These are phyloP conservation scores for Aspergillus quadricinctus DNA, from an alignment of 2,329 filamentous ascomycete genomes.

Conservation along the genomic window DNA sequence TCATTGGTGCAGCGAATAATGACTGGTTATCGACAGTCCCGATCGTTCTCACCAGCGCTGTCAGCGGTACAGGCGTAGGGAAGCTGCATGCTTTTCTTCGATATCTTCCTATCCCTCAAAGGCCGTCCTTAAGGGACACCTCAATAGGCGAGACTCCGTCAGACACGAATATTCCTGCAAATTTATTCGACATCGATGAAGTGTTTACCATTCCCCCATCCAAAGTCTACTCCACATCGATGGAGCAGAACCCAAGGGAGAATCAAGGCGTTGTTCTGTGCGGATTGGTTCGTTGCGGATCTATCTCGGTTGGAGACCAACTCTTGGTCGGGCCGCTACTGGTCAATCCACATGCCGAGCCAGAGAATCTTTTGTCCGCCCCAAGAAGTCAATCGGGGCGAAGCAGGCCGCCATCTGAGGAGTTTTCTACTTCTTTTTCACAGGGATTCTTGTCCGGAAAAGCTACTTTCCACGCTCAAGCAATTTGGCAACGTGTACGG, in stretches of 20 bases:
- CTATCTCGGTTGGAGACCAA: slow-evolving; percentile 70
- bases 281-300: slow-evolving; percentile 76
- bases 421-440: slow-evolving; percentile 31
- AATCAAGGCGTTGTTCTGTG: slow-evolving; percentile 70
- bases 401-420: slow-evolving; percentile 31
- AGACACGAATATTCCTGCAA: slow-evolving; percentile 49
- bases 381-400: slow-evolving; percentile 16
- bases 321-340: slow-evolving; percentile 74
- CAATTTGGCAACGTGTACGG: slow-evolving; percentile 76
- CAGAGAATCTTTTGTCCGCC: slow-evolving; percentile 34
- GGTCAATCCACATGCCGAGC: slow-evolving; percentile 46
- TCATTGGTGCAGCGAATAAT: slow-evolving; percentile 43
- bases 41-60: slow-evolving; percentile 80
- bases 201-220: slow-evolving; percentile 71
- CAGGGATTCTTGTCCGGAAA: slow-evolving; percentile 30
- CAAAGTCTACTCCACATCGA: slow-evolving; percentile 47
- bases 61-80: slow-evolving; percentile 77
- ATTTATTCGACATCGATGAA: slow-evolving; percentile 86
- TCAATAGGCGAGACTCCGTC: slow-evolving; percentile 11
- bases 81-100: slow-evolving; percentile 77
- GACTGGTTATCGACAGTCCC: slow-evolving; percentile 60
- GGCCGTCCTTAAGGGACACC: slow-evolving; percentile 20
- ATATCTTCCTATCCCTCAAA: slow-evolving; percentile 64
- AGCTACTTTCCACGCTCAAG: slow-evolving; percentile 51
- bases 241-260: slow-evolving; percentile 37